Percentiles rank a stretch among this genome's conserved stretches.
Conservation (phyloP, 768 basidiomycete genomes). For the Infundibulicybe gibba region DNA sequence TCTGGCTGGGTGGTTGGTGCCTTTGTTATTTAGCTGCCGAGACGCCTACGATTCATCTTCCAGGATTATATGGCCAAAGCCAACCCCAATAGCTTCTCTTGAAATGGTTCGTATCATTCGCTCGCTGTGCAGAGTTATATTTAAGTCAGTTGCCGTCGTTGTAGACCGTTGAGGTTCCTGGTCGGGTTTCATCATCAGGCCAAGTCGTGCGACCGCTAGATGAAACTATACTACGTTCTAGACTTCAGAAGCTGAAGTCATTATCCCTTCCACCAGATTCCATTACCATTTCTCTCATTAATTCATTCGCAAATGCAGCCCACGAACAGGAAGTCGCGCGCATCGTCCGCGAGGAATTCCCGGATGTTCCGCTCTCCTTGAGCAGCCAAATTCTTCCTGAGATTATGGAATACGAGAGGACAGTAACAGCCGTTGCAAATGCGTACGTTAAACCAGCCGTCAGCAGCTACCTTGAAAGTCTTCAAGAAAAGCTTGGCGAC, state of each 20-base stretch:
- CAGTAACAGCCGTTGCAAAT: conserved; percentile 22
- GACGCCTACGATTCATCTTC: conserved; percentile 4
- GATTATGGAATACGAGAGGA: conserved; percentile 23
- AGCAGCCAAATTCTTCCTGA: conserved; percentile 20
- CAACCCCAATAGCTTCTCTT: conserved; percentile 21
- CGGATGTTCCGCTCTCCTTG: conserved; percentile 17
- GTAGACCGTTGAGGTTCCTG: conserved; percentile 23
- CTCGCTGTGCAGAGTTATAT: background rate
- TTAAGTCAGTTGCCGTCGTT: background rate
- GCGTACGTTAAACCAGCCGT: conserved; percentile 24
- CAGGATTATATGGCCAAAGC: conserved; percentile 25
- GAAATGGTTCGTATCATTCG: conserved; percentile 17
- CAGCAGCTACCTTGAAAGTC: conserved; percentile 17
- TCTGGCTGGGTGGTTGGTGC: conserved; percentile 16
- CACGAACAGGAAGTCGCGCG: conserved; percentile 17
- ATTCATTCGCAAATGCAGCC: conserved; percentile 19
- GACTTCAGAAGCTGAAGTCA: conserved; percentile 13
- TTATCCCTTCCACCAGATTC: conserved; percentile 14
- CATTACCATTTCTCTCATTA: conserved; percentile 21
- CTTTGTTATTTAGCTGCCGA: conserved; percentile 2
- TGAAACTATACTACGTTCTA: conserved; percentile 11
- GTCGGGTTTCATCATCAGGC: conserved; percentile 22
- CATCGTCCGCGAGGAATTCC: conserved; percentile 17
- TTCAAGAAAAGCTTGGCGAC: conserved; percentile 13
- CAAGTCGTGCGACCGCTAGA: conserved; percentile 20